These are phyloP conservation scores for Mucor piriformis DNA, from an alignment of 371 early-diverging fungal genomes.

Conservation along the genomic window DNA sequence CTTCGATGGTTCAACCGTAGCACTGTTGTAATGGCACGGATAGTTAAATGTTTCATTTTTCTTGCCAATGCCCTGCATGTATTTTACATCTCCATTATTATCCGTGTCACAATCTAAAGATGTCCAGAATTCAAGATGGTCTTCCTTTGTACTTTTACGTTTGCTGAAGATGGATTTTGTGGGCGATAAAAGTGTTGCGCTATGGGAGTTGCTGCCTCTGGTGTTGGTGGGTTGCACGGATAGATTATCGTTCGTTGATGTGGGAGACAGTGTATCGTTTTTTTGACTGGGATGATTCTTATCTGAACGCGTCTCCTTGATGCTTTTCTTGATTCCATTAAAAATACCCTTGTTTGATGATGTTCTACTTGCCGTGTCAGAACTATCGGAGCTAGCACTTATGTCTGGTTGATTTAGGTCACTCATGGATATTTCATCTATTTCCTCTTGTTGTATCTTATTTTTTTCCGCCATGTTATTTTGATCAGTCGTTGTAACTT, in stretches of 20 bases:
- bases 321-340: not conserved
- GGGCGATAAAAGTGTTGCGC: not conserved
- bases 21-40: conserved; percentile 12
- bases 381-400: conserved; percentile 5
- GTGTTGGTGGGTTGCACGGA: not conserved
- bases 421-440: not conserved
- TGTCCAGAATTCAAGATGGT: conserved; percentile 30
- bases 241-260: not conserved
- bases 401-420: not conserved
- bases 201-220: not conserved
- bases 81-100: conserved; percentile 20
- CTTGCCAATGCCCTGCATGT: not conserved
- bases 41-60: not conserved
- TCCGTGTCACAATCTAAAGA: conserved; percentile 28
- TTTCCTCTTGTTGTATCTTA: conserved; percentile 11
- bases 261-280: not conserved
- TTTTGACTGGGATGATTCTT: not conserved
- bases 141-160: conserved; percentile 24
- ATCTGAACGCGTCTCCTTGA: not conserved
- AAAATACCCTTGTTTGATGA: not conserved
- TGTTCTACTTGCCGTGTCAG: not conserved
- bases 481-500: not conserved
- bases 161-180: conserved; percentile 19
- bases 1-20: not conserved
- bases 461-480: not conserved